Evolutionary conservation across 306 rosid species (phyloP).

Genomic region (peach (Prunus persica)): Prunus_persica_NCBIv2 NC_034014.1:5456501-5457000

Average conservation of each 20-base stretch:
- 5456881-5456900: slow-evolving; percentile 83
- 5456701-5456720: slow-evolving; percentile 67
- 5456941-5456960: slow-evolving; percentile 73
- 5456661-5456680: slow-evolving; percentile 70
- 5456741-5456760: slow-evolving; percentile 88
- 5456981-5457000: slow-evolving; percentile 12
- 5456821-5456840: neutral
- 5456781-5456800: neutral
- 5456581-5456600: slow-evolving; percentile 46
- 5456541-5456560: slow-evolving; percentile 62
- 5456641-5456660: slow-evolving; percentile 85
- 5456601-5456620: slow-evolving; percentile 43
- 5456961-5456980: slow-evolving; percentile 88
- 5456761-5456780: slow-evolving; percentile 73
- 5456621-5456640: slow-evolving; percentile 59
- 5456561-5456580: slow-evolving; percentile 76
- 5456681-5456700: slow-evolving; percentile 35
- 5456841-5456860: slow-evolving; percentile 24
- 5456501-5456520: slow-evolving; percentile 36
- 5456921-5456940: slow-evolving; percentile 81
- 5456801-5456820: neutral
- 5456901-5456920: slow-evolving; percentile 96
- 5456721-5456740: slow-evolving; percentile 91
- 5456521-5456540: slow-evolving; percentile 35
- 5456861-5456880: slow-evolving; percentile 82